phyloP scores from a whole-genome alignment of 257 asterid genomes.

The Capsicum chinense region DNA sequence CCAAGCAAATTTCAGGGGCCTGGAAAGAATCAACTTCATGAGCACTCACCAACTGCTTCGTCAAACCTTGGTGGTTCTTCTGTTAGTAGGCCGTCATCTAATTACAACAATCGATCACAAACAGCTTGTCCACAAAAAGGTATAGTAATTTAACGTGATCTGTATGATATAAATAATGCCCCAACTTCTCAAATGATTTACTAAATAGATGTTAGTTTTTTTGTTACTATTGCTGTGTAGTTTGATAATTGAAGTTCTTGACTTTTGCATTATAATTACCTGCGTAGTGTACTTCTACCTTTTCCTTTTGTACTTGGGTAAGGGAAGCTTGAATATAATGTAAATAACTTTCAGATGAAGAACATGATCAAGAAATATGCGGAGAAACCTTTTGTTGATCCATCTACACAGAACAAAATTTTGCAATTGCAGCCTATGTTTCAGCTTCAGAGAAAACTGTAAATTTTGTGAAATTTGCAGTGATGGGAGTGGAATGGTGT shows the following conservation, averaged over 20 bases:
- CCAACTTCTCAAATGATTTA: slow-evolving; percentile 6
- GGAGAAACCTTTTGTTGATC: background rate
- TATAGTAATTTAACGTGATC: slow-evolving; percentile 26
- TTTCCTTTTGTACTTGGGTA: slow-evolving; percentile 5
- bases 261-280: slow-evolving; percentile 8
- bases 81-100: slow-evolving; percentile 73
- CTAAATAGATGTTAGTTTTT: slow-evolving; percentile 6
- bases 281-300: slow-evolving; percentile 1
- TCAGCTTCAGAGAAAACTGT: background rate
- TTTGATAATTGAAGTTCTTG: slow-evolving; percentile 28
- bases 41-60: slow-evolving; percentile 50
- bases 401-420: background rate
- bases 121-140: slow-evolving; percentile 73
- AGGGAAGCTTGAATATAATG: background rate
- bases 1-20: slow-evolving; percentile 48
- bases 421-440: background rate
- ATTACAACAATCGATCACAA: slow-evolving; percentile 67
- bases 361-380: slow-evolving; percentile 12
- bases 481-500: background rate
- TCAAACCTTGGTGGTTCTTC: slow-evolving; percentile 54
- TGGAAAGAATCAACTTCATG: slow-evolving; percentile 63
- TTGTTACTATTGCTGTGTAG: slow-evolving; percentile 12
- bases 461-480: slow-evolving; percentile 10
- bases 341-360: background rate
- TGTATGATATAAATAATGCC: background rate